These are phyloP conservation scores for Penicillium verhagenii DNA, from an alignment of 495 filamentous ascomycete genomes.

Conservation along the genomic window DNA sequence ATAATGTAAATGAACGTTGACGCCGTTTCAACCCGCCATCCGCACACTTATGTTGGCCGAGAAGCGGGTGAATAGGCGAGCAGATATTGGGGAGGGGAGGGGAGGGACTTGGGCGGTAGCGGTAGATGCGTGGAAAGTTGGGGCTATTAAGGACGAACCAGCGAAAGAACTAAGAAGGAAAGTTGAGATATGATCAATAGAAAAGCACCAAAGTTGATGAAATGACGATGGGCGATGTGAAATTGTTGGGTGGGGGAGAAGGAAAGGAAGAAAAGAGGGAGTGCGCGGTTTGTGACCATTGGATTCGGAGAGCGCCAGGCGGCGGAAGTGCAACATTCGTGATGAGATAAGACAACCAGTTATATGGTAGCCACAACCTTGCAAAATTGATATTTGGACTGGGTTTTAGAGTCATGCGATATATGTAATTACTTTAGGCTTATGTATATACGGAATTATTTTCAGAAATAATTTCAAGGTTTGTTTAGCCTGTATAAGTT, in stretches of 20 bases:
- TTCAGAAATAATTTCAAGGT: too few species aligned
- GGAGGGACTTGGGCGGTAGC: constrained; percentile 12
- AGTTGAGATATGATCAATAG: neutral
- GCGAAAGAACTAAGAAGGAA: neutral
- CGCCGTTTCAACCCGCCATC: constrained; percentile 51
- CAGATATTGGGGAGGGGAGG: constrained; percentile 8
- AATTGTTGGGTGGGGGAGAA: constrained; percentile 5
- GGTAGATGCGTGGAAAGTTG: constrained; percentile 4
- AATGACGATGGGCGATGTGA: neutral
- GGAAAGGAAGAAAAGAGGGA: constrained; percentile 18
- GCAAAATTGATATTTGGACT: constrained; percentile 10
- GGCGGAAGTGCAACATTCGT: constrained; percentile 36
- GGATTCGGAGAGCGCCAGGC: constrained; percentile 41
- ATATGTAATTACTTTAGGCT: too few species aligned
- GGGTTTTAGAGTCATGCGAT: too few species aligned
- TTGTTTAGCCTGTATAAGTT: too few species aligned
- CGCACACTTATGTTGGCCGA: constrained; percentile 29
- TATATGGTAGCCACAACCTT: neutral
- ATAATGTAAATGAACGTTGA: constrained; percentile 30
- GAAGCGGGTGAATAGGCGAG: constrained; percentile 23
- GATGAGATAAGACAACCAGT: constrained; percentile 21
- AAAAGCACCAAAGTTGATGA: constrained; percentile 5
- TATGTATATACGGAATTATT: too few species aligned
- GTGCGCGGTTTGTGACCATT: constrained; percentile 33
- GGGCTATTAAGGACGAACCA: constrained; percentile 11